Evolutionary conservation across 1,139 yeast species (phyloP).

Genomic region (Suhomyces bolitotheri): DNA sequence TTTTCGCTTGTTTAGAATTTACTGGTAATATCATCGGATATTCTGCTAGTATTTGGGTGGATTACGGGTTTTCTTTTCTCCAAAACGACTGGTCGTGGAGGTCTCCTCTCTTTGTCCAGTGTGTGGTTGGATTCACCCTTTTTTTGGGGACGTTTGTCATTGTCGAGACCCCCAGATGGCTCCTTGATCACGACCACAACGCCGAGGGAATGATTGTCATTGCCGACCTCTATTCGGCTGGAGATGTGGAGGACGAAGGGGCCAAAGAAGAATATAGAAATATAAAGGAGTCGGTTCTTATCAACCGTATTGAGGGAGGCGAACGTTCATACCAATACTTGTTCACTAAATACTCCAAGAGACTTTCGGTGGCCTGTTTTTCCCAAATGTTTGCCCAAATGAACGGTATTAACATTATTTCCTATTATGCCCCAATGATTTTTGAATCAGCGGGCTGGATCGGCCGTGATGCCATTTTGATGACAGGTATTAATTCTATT

Average conservation of each 20-base stretch:
- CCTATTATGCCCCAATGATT: slow-evolving; percentile 91
- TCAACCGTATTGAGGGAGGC: slow-evolving; percentile 73
- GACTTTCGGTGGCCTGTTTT: slow-evolving; percentile 88
- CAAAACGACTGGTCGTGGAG: slow-evolving; percentile 66
- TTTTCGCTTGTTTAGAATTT: slow-evolving; percentile 87
- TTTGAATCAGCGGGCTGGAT: slow-evolving; percentile 95
- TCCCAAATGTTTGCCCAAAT: slow-evolving; percentile 91
- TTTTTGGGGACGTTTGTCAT: slow-evolving; percentile 73
- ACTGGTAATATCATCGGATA: slow-evolving; percentile 91
- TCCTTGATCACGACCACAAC: slow-evolving; percentile 83
- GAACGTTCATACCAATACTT: slow-evolving; percentile 67
- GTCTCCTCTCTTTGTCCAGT: slow-evolving; percentile 73
- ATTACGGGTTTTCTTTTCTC: slow-evolving; percentile 71
- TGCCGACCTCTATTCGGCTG: slow-evolving; percentile 48
- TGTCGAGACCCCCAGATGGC: slow-evolving; percentile 90
- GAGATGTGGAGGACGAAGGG: slow-evolving; percentile 33
- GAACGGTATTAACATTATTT: slow-evolving; percentile 89
- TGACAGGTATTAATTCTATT: slow-evolving; percentile 89
- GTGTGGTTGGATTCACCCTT: slow-evolving; percentile 68
- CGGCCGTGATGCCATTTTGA: slow-evolving; percentile 81
- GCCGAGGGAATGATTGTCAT: slow-evolving; percentile 70
- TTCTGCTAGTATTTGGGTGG: slow-evolving; percentile 87
- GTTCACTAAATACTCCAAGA: slow-evolving; percentile 59
- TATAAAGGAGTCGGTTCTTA: slow-evolving; percentile 50
- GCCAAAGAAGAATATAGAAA: slow-evolving; percentile 31